Conservation (phyloP, 2,329 filamentous ascomycete species). For the Zymoseptoria ardabiliae region DNA sequence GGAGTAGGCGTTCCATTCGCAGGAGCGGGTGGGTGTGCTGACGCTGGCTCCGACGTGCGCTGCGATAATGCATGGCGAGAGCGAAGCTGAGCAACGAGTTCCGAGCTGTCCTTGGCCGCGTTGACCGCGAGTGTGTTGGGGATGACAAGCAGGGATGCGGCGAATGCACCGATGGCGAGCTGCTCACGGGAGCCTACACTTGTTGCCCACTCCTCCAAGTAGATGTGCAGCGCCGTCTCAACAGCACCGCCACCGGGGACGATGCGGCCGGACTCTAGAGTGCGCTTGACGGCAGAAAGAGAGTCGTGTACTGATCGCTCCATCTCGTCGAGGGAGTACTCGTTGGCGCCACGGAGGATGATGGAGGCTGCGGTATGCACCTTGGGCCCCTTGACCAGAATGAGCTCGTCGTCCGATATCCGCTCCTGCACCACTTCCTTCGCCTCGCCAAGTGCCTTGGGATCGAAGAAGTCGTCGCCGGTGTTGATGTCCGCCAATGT, state of each 20-base stretch:
- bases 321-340: slow-evolving; percentile 97
- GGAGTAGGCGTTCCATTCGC: slow-evolving; percentile 14
- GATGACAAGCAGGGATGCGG: slow-evolving; percentile 85
- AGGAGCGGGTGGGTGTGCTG: slow-evolving; percentile 23
- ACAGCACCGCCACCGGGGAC: slow-evolving; percentile 94
- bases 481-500: slow-evolving; percentile 85
- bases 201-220: slow-evolving; percentile 95
- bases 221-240: slow-evolving; percentile 98
- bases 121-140: slow-evolving; percentile 96
- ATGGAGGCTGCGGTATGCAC: slow-evolving; percentile 88
- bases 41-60: slow-evolving; percentile 74
- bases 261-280: slow-evolving; percentile 91
- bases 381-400: slow-evolving; percentile 93
- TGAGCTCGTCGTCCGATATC: slow-evolving; percentile 98
- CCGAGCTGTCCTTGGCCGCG: slow-evolving; percentile 90
- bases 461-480: slow-evolving; percentile 92
- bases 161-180: slow-evolving; percentile 95
- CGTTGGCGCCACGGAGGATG: slow-evolving; percentile 90
- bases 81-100: slow-evolving; percentile 90
- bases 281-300: slow-evolving; percentile 92
- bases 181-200: slow-evolving; percentile 95
- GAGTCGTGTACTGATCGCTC: slow-evolving; percentile 97
- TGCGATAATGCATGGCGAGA: slow-evolving; percentile 91
- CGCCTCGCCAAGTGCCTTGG: slow-evolving; percentile 79
- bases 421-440: slow-evolving; percentile 97